Conservation (phyloP, 805 yeast species). For the Clavispora asparagi region DNA sequence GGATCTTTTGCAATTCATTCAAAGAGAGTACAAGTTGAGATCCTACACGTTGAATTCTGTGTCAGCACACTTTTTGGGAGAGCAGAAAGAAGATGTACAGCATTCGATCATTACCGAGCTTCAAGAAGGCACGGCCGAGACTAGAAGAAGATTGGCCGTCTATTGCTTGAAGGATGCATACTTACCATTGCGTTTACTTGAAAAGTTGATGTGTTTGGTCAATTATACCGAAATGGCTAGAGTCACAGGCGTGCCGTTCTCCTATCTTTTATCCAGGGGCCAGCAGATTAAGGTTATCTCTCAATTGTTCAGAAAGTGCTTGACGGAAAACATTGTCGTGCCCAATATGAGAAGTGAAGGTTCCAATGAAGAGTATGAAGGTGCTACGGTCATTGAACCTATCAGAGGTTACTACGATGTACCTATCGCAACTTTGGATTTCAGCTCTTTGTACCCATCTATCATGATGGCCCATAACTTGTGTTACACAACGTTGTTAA, state of each 20-base stretch:
- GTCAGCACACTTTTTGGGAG: constrained; percentile 87
- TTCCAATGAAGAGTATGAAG: constrained; percentile 88
- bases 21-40: constrained; percentile 90
- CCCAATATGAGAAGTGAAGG: constrained; percentile 87
- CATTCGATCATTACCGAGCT: constrained; percentile 93
- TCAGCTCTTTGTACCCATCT: constrained; percentile 94
- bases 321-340: constrained; percentile 77
- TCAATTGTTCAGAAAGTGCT: constrained; percentile 89
- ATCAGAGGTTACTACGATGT: constrained; percentile 91
- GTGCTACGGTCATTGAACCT: constrained; percentile 99
- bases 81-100: constrained; percentile 97
- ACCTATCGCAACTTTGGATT: constrained; percentile 97
- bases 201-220: constrained; percentile 92
- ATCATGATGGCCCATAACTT: constrained; percentile 86
- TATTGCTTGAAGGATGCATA: constrained; percentile 96
- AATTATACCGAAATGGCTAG: constrained; percentile 99
- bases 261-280: constrained; percentile 83
- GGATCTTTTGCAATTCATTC: constrained; percentile 87
- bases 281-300: constrained; percentile 98
- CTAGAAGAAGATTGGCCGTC: constrained; percentile 92
- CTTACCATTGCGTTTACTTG: constrained; percentile 79
- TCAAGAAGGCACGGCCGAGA: constrained; percentile 87
- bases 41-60: constrained; percentile 94
- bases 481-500: constrained; percentile 87
- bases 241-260: constrained; percentile 97